phyloP scores from a whole-genome alignment of 2,329 filamentous ascomycete species.

The Hymenoscyphus albidus region DNA sequence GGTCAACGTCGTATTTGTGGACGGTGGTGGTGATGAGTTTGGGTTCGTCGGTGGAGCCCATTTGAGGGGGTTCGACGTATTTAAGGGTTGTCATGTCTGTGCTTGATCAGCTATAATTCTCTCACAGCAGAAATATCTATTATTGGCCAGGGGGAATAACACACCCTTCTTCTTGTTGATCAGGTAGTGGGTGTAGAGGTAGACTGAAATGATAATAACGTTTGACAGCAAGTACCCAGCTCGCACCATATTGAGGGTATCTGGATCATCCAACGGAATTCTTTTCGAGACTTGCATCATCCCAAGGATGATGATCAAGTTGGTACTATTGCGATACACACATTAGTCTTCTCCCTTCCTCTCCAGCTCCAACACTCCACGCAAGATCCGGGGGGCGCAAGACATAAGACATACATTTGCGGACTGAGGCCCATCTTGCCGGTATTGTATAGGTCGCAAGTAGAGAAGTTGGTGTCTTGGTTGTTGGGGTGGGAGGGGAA shows the following conservation, averaged over 20 bases:
- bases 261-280: constrained; percentile 88
- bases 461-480: too few species aligned
- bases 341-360: constrained; percentile 14
- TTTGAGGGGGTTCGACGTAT: constrained; percentile 92
- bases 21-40: constrained; percentile 96
- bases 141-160: constrained; percentile 31
- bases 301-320: constrained; percentile 89
- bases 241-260: constrained; percentile 61
- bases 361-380: too few species aligned
- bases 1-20: constrained; percentile 86
- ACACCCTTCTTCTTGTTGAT: constrained; percentile 98
- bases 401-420: constrained; percentile 5
- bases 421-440: constrained; percentile 55
- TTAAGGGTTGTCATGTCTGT: constrained; percentile 94
- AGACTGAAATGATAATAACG: constrained; percentile 77
- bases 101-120: constrained; percentile 1
- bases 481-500: neutral
- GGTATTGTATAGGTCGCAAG: constrained; percentile 4
- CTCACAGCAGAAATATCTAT: neutral
- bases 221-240: constrained; percentile 62
- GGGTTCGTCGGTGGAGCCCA: constrained; percentile 90
- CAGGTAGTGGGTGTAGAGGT: constrained; percentile 77
- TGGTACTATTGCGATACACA: constrained; percentile 58
- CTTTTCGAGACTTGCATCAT: constrained; percentile 99
- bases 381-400: neutral